Conservation (phyloP, 352 stramenopile genomes). For the Phytophthora lateralis region DNA sequence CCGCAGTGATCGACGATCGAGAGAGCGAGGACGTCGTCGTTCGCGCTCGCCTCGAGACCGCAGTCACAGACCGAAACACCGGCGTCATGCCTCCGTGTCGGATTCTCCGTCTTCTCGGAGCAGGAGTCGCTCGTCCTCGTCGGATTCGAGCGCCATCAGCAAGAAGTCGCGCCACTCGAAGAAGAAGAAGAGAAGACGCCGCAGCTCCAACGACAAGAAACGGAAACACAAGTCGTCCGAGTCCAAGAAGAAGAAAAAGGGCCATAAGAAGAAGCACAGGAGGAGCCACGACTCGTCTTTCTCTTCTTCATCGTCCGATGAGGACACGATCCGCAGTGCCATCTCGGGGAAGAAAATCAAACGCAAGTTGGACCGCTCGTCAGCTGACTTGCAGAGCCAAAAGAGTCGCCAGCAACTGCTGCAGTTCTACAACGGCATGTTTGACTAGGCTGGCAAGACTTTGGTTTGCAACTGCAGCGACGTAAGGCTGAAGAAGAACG, state of each 20-base stretch:
- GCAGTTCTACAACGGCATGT: conserved; percentile 90
- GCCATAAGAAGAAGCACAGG: conserved; percentile 44
- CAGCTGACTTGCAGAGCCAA: conserved; percentile 63
- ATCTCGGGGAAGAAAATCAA: conserved; percentile 91
- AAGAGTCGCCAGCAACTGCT: conserved; percentile 81
- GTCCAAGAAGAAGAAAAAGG: conserved; percentile 46
- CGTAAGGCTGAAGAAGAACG: neutral
- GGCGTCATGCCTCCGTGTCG: conserved; percentile 21
- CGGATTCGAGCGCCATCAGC: conserved; percentile 29
- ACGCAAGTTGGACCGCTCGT: conserved; percentile 67
- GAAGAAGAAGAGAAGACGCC: conserved; percentile 45
- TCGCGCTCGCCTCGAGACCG: conserved; percentile 23
- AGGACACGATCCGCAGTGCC: conserved; percentile 73
- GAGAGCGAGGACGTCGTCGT: conserved; percentile 11
- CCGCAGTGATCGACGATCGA: conserved; percentile 8
- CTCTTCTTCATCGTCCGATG: conserved; percentile 52
- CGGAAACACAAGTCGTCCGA: conserved; percentile 39
- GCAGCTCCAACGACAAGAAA: conserved; percentile 41
- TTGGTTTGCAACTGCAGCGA: no score
- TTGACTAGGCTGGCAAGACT: conserved; percentile 48
- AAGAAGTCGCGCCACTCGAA: conserved; percentile 35
- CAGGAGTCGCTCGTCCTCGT: conserved; percentile 32
- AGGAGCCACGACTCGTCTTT: conserved; percentile 42
- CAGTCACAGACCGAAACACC: conserved; percentile 27
- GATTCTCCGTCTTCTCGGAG: conserved; percentile 36